Percentiles rank a stretch among this genome's conserved stretches.
Conservation (phyloP, 148 eudicot species). For the Heliosperma pusillum region DNA sequence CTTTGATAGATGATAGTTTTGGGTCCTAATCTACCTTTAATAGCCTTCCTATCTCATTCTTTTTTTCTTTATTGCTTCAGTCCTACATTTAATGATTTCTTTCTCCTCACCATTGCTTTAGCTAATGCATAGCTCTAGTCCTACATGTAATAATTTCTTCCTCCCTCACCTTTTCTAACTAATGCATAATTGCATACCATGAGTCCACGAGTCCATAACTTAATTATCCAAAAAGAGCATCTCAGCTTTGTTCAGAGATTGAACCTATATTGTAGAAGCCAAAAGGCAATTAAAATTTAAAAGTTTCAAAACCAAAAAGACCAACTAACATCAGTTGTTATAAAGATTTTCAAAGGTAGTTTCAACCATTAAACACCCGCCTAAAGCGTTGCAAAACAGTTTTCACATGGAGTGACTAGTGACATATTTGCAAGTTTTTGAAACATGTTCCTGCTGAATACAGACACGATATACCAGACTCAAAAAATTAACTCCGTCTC, state of each 20-base stretch:
- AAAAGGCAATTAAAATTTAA: neutral
- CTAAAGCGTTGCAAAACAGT: neutral
- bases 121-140: neutral
- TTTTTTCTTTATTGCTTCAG: neutral
- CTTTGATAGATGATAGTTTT: neutral
- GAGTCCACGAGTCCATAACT: neutral
- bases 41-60: neutral
- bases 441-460: conserved; percentile 1
- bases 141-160: neutral
- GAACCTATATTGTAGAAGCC: neutral
- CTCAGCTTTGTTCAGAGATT: neutral
- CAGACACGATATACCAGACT: neutral
- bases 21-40: neutral
- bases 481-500: neutral
- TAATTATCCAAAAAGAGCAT: neutral
- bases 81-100: neutral
- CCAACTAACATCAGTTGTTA: conserved; percentile 1
- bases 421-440: neutral
- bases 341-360: neutral
- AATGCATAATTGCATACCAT: neutral
- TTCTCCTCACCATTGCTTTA: neutral
- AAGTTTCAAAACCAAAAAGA: neutral
- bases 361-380: neutral
- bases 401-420: neutral
- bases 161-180: neutral